These are phyloP conservation scores for Pseudonitzschia multistriata DNA, from an alignment of 108 stramenopile species.

Conservation along the genomic window DNA sequence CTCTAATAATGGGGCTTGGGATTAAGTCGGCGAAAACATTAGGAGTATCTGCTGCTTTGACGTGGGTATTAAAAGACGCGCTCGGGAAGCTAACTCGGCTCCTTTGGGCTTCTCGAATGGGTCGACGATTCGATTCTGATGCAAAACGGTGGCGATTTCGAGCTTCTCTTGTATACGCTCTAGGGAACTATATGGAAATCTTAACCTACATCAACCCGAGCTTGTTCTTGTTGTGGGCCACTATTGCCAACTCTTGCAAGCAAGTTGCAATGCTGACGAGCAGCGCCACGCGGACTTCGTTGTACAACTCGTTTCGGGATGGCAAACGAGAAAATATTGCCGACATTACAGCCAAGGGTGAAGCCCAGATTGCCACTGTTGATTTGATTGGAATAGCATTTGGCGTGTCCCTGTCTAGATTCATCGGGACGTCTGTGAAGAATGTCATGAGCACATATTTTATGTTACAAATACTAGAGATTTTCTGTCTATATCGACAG, in stretches of 20 bases:
- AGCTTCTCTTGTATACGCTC: conserved; percentile 71
- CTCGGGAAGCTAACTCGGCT: conserved; percentile 89
- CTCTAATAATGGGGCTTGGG: conserved; percentile 85
- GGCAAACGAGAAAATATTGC: conserved; percentile 87
- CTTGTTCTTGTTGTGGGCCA: conserved; percentile 84
- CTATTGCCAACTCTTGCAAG: conserved; percentile 87
- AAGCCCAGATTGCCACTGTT: conserved; percentile 94
- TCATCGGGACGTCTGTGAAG: conserved; percentile 53
- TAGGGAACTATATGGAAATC: conserved; percentile 89
- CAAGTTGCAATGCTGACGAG: conserved; percentile 91
- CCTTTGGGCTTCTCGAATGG: conserved; percentile 94
- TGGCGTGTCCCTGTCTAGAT: conserved; percentile 72
- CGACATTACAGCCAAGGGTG: conserved; percentile 95
- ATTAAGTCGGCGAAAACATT: conserved; percentile 48
- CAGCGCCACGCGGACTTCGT: conserved; percentile 83
- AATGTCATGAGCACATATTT: conserved; percentile 66
- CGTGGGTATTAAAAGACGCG: conserved; percentile 95
- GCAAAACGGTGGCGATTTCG: conserved; percentile 94
- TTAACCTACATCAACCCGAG: conserved; percentile 80
- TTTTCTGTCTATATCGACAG: conserved; percentile 86
- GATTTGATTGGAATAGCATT: conserved; percentile 85
- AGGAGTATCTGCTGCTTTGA: conserved; percentile 79
- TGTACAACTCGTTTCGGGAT: conserved; percentile 88
- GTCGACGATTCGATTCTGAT: conserved; percentile 89
- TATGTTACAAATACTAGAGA: conserved; percentile 71